Base-by-base conservation (phyloP, 1,284 basidiomycete genomes). In the Golubevia sp. region DNA sequence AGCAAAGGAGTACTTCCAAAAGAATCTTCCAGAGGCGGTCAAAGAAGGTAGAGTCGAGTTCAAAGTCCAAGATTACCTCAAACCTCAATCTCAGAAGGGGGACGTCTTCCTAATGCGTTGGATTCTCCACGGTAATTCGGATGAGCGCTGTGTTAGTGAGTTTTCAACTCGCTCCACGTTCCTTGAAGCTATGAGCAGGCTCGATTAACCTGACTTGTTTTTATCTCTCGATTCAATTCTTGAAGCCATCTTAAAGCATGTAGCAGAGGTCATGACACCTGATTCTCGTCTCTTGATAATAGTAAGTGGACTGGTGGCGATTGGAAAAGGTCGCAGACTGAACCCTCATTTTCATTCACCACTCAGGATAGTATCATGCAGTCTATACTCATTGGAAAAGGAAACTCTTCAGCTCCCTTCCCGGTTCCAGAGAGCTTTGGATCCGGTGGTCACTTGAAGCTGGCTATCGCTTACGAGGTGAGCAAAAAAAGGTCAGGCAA, bases 61-160 rank as follows among this genome's bases (percentile, higher is more conserved):
- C 51, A 58, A 56, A 13, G 48, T 54, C 1, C 56, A 27, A 27
- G 59, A 67, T 53, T 67, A 64, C 27, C 64, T 67, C 66, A 8
- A 68, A 24, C 55, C 59, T 27, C 25, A 66, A n/a, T 27, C 30
- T 21, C 25, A 23, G 1, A 21, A 55, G 3, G 61, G 61, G 1
- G 20, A 49, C 1, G 54, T 66, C 1, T 69, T 61, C 27, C n/a
- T 69, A 58, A 55, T 66, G 64, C 59, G 67, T 3, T 54, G 53
- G 50, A 61, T 69, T 48, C 50, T 69, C 2, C 64, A 66, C 49
- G 67, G n/a, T n/a, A n/a, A n/a, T n/a, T n/a, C n/a, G n/a, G n/a
- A n/a, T n/a, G n/a, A n/a, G n/a, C n/a, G n/a, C n/a, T n/a, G n/a
- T n/a, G n/a, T n/a, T n/a, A n/a, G n/a, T n/a, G n/a, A n/a, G n/a